A percentile compares a stretch with the other conserved stretches of the same genome.
Evolutionary conservation across 352 stramenopile species (phyloP).

Genomic region (Globisporangium nodosum): DNA sequence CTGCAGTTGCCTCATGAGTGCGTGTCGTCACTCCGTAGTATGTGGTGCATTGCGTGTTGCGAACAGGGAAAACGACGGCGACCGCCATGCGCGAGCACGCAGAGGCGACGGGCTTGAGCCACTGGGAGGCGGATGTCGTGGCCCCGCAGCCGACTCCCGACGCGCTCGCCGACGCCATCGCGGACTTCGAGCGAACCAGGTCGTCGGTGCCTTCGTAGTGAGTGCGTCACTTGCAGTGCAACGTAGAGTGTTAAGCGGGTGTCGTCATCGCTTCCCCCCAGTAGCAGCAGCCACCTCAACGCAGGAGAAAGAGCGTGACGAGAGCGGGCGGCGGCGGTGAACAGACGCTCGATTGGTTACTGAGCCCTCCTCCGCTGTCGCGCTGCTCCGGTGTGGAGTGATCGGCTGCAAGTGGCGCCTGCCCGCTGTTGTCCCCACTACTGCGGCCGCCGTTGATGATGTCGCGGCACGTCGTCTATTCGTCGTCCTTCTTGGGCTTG

Average conservation of each 20-base stretch:
- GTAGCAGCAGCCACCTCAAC: no score
- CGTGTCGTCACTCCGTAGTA: background rate
- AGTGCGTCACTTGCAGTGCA: no score
- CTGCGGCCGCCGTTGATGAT: no score
- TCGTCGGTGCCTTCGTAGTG: background rate
- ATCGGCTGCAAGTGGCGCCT: no score
- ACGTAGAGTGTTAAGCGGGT: no score
- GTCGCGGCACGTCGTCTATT: constrained; percentile 24
- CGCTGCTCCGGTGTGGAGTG: no score
- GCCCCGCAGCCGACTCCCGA: constrained; percentile 52
- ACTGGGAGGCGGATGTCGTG: constrained; percentile 51
- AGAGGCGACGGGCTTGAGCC: constrained; percentile 23
- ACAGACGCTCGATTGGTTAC: no score
- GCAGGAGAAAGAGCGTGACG: background rate
- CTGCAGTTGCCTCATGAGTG: background rate
- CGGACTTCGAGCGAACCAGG: constrained; percentile 25
- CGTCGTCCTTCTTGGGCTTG: constrained; percentile 41
- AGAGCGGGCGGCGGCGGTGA: no score
- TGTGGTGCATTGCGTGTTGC: background rate
- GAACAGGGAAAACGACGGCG: constrained; percentile 64
- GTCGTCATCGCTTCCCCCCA: no score
- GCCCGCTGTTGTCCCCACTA: no score
- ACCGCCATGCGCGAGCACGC: constrained; percentile 41
- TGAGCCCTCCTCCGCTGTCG: no score
- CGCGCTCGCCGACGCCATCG: constrained; percentile 45